phyloP scores from a whole-genome alignment of 148 eudicot genomes.

The Amaranthus hypochondriacus region DNA sequence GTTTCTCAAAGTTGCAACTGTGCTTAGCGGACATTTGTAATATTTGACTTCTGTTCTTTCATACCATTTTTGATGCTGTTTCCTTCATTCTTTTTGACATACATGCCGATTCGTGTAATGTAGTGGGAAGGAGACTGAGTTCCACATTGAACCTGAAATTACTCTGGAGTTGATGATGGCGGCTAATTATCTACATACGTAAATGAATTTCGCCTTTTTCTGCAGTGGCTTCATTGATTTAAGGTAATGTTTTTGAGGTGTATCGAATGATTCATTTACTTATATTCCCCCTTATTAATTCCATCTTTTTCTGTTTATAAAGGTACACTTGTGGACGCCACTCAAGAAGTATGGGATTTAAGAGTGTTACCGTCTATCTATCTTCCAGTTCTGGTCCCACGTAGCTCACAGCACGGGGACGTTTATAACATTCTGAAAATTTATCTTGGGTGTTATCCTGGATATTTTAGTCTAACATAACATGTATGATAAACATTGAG shows the following conservation, averaged over 20 bases:
- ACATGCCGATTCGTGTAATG: constrained; percentile 6
- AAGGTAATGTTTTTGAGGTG: constrained; percentile 11
- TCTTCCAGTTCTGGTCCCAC: background rate
- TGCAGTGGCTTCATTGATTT: constrained; percentile 9
- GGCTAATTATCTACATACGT: constrained; percentile 93
- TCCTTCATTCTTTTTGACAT: constrained; percentile 1
- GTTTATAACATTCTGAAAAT: background rate
- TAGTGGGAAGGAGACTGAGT: constrained; percentile 97
- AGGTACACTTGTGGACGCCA: constrained; percentile 14
- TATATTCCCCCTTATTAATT: background rate
- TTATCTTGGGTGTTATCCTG: constrained; percentile 8
- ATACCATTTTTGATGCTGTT: no score
- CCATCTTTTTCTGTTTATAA: background rate
- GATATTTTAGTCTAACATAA: constrained; percentile 5
- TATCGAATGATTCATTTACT: background rate
- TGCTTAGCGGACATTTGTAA: background rate
- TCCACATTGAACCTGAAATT: constrained; percentile 95
- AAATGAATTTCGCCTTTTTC: constrained; percentile 22
- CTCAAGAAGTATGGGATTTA: constrained; percentile 7
- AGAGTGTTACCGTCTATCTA: background rate
- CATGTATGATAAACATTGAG: background rate
- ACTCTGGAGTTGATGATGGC: constrained; percentile 99
- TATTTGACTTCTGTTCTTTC: background rate
- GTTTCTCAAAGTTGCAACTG: background rate
- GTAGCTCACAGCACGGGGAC: constrained; percentile 5